Percentiles rank a stretch among this genome's conserved stretches.
Conservation (phyloP, 495 filamentous ascomycete genomes). For the Gamarada debralockiae region DNA sequence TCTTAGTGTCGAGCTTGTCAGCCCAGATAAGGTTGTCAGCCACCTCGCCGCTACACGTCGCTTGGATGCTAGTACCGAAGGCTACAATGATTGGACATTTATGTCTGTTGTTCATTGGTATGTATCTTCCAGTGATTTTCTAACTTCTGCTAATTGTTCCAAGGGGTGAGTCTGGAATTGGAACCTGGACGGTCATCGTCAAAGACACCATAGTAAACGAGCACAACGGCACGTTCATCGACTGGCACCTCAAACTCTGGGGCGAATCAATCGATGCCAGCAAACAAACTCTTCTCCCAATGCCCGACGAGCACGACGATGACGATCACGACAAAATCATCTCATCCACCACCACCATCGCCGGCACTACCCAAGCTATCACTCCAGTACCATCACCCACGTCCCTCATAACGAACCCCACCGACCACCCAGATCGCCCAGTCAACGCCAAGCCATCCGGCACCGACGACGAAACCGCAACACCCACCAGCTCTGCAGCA, state of each 20-base stretch:
- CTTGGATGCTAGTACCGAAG: slow-evolving; percentile 55
- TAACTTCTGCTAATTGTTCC: slow-evolving; percentile 16
- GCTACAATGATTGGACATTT: slow-evolving; percentile 98
- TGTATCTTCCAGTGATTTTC: slow-evolving; percentile 30
- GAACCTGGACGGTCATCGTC: slow-evolving; percentile 86
- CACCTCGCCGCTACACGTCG: slow-evolving; percentile 73
- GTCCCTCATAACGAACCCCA: slow-evolving; percentile 43
- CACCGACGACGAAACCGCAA: background rate
- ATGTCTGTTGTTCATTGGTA: slow-evolving; percentile 98
- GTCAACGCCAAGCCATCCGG: slow-evolving; percentile 48
- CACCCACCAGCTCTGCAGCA: slow-evolving; percentile 31
- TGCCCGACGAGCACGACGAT: slow-evolving; percentile 83
- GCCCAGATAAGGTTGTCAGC: slow-evolving; percentile 75
- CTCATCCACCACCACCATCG: slow-evolving; percentile 38
- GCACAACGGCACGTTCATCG: slow-evolving; percentile 69
- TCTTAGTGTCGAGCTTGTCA: slow-evolving; percentile 86
- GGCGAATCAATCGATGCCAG: slow-evolving; percentile 76
- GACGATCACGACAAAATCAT: slow-evolving; percentile 57
- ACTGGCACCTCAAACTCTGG: slow-evolving; percentile 95
- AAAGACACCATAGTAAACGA: slow-evolving; percentile 82
- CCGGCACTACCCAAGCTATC: slow-evolving; percentile 49
- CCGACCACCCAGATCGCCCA: slow-evolving; percentile 76
- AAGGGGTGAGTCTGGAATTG: slow-evolving; percentile 86
- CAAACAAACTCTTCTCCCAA: slow-evolving; percentile 67
- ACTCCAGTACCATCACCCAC: slow-evolving; percentile 41